phyloP scores from a whole-genome alignment of 2,329 filamentous ascomycete genomes.

The Penicillium sclerotiorum region DNA sequence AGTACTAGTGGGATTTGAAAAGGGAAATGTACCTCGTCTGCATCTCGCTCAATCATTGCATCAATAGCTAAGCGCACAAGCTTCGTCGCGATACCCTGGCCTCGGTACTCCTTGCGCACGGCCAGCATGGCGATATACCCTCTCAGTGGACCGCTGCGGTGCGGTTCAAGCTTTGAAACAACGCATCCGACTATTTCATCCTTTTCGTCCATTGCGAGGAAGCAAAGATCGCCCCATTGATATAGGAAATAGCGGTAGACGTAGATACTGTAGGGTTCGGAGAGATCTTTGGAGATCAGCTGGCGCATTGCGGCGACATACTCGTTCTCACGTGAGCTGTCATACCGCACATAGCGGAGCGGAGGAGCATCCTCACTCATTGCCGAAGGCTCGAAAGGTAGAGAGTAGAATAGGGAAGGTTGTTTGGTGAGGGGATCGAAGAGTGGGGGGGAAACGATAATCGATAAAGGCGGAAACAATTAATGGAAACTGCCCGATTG shows the following conservation, averaged over 20 bases:
- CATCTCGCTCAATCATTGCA: slow-evolving; percentile 79
- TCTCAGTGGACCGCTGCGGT: slow-evolving; percentile 80
- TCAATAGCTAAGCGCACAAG: slow-evolving; percentile 90
- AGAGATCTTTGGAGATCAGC: slow-evolving; percentile 92
- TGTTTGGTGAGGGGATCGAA: slow-evolving; percentile 5
- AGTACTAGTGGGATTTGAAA: too few relatives aligned
- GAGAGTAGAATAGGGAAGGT: neutral
- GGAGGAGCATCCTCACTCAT: slow-evolving; percentile 44
- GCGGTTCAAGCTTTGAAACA: slow-evolving; percentile 89
- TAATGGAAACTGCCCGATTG: slow-evolving; percentile 11
- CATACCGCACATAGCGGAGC: slow-evolving; percentile 63
- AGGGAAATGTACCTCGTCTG: slow-evolving; percentile 91
- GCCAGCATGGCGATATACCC: slow-evolving; percentile 99
- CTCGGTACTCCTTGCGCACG: slow-evolving; percentile 77
- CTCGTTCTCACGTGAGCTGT: slow-evolving; percentile 59
- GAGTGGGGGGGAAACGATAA: slow-evolving; percentile 1
- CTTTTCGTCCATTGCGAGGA: slow-evolving; percentile 67
- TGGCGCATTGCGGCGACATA: slow-evolving; percentile 86
- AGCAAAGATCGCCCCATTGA: slow-evolving; percentile 97
- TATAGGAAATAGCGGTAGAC: slow-evolving; percentile 98
- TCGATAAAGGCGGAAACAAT: slow-evolving; percentile 13
- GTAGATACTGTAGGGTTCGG: slow-evolving; percentile 98
- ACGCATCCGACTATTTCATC: slow-evolving; percentile 77
- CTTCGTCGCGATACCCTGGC: slow-evolving; percentile 82
- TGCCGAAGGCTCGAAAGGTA: slow-evolving; percentile 10